phyloP scores from a whole-genome alignment of 1,284 basidiomycete species.

The Sporisorium exsertum region DNA sequence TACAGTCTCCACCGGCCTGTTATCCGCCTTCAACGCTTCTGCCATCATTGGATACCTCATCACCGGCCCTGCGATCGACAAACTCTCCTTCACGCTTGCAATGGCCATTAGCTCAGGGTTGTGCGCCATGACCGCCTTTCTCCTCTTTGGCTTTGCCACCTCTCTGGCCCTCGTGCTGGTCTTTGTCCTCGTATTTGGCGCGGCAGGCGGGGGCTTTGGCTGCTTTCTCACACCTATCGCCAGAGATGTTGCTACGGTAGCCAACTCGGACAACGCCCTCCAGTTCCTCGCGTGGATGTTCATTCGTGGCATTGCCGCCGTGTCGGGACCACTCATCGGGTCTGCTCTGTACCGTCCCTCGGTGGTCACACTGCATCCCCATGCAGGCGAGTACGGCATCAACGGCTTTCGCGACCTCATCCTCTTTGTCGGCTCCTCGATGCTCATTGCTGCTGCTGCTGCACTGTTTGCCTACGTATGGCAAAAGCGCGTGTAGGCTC shows the following conservation, averaged over 20 bases:
- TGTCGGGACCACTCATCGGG: conserved; percentile 52
- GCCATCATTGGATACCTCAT: conserved; percentile 52
- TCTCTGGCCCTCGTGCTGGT: conserved; percentile 46
- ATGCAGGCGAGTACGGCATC: conserved; percentile 29
- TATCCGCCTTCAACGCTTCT: conserved; percentile 60
- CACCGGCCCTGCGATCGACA: conserved; percentile 48
- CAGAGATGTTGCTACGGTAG: conserved; percentile 16
- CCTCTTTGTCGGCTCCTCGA: conserved; percentile 38
- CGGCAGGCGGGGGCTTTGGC: conserved; percentile 34
- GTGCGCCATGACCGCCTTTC: conserved; percentile 34
- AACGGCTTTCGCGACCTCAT: conserved; percentile 46
- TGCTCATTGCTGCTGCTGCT: conserved; percentile 9
- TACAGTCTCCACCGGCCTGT: conserved; percentile 46
- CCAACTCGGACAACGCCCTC: conserved; percentile 24
- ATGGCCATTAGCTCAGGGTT: conserved; percentile 39
- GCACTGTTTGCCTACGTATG: conserved; percentile 9
- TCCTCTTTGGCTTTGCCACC: conserved; percentile 50
- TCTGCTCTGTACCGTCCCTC: conserved; percentile 37
- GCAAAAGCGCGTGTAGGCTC: not conserved
- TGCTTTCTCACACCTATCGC: conserved; percentile 48
- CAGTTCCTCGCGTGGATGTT: conserved; percentile 45
- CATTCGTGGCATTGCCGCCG: conserved; percentile 44
- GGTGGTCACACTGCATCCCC: conserved; percentile 9
- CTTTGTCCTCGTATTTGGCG: conserved; percentile 54
- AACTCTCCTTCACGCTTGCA: conserved; percentile 29